phyloP scores from a whole-genome alignment of 2,329 filamentous ascomycete species.

The Apiospora arundinis region DNA sequence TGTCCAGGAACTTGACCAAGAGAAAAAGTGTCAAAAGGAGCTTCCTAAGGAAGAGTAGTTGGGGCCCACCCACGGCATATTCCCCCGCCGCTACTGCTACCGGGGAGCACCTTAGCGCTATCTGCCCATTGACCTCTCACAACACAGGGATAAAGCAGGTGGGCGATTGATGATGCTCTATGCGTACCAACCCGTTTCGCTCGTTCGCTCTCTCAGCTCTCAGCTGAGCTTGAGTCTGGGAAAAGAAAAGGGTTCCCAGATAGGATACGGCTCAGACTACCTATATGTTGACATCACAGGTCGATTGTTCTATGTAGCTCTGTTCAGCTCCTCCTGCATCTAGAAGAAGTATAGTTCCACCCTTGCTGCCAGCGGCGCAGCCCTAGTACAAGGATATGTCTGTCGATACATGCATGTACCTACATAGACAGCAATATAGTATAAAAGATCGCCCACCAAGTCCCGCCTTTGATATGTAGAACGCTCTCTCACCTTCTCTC shows the following conservation, averaged over 20 bases:
- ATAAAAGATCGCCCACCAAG: neutral
- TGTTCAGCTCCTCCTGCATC: slow-evolving; percentile 26
- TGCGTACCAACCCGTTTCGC: neutral
- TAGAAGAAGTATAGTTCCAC: slow-evolving; percentile 25
- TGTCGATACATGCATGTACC: neutral
- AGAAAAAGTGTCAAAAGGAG: neutral
- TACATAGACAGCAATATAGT: neutral
- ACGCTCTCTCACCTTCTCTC: neutral
- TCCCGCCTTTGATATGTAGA: slow-evolving; percentile 6
- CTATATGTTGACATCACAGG: neutral
- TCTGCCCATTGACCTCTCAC: slow-evolving; percentile 35
- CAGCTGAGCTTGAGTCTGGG: neutral
- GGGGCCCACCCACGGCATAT: slow-evolving; percentile 2
- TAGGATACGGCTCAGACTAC: neutral
- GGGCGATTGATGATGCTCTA: slow-evolving; percentile 26
- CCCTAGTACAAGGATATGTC: neutral
- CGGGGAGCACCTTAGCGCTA: neutral
- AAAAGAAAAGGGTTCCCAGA: neutral
- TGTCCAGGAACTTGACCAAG: too few species aligned
- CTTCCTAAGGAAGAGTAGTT: slow-evolving; percentile 12
- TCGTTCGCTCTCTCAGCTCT: neutral
- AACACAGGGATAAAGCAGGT: slow-evolving; percentile 33
- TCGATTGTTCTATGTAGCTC: neutral
- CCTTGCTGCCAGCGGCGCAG: neutral
- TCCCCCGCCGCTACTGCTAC: neutral